Percentiles rank a stretch among this genome's conserved stretches.
phyloP scores from a whole-genome alignment of 225 moss, liverwort and hornwort genomes.

The Climacium dendroides region DNA sequence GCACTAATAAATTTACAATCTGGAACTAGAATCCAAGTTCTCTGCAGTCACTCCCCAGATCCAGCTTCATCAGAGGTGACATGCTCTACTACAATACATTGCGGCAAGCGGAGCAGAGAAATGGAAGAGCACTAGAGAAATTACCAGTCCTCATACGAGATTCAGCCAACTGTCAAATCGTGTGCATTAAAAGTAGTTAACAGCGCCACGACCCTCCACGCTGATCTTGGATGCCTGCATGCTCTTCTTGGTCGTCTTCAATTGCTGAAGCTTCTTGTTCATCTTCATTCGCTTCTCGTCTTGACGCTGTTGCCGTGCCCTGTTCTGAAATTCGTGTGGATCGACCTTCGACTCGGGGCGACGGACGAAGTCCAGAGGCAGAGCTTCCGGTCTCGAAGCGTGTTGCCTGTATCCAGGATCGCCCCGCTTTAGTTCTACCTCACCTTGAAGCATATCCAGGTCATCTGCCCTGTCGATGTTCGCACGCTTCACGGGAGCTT shows the following conservation, averaged over 20 bases:
- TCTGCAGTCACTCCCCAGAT: background rate
- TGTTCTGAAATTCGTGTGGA: constrained; percentile 48
- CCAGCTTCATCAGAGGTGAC: background rate
- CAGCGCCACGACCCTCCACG: constrained; percentile 83
- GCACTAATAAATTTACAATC: background rate
- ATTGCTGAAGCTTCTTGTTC: constrained; percentile 90
- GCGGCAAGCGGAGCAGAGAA: background rate
- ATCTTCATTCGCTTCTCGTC: constrained; percentile 87
- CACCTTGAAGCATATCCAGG: constrained; percentile 59
- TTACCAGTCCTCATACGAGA: background rate
- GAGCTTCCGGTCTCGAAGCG: constrained; percentile 90
- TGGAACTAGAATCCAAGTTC: background rate
- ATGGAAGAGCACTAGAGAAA: background rate
- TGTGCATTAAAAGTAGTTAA: constrained; percentile 31
- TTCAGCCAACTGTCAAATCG: background rate
- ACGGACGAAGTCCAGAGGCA: constrained; percentile 80
- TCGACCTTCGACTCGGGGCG: constrained; percentile 87
- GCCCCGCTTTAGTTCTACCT: constrained; percentile 65
- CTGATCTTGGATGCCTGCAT: constrained; percentile 84
- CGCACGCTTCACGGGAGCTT: constrained; percentile 37
- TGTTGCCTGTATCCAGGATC: constrained; percentile 82
- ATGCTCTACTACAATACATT: background rate
- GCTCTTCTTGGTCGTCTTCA: constrained; percentile 74
- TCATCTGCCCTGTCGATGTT: constrained; percentile 56
- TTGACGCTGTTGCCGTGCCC: constrained; percentile 54